A percentile compares a stretch with the other conserved stretches of the same genome.
These are phyloP conservation scores for Backusella parvicylindrica DNA, from an alignment of 192 early-diverging fungal species.

Conservation along the genomic window DNA sequence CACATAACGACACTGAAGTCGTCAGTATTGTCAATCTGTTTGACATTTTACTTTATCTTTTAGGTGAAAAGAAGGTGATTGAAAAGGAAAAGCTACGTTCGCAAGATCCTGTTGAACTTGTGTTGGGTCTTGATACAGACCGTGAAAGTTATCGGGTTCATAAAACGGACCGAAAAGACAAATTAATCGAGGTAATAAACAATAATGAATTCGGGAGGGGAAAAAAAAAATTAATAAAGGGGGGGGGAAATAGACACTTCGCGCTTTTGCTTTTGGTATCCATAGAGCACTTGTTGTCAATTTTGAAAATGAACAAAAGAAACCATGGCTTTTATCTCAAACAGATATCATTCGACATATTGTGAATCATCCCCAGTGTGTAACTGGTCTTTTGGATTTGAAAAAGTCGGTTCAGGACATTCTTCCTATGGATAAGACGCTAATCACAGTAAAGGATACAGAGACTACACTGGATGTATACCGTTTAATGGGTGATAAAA, in stretches of 20 bases:
- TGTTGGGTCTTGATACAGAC: constrained; percentile 42
- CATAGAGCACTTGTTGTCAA: constrained; percentile 60
- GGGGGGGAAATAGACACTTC: constrained; percentile 22
- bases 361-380: constrained; percentile 33
- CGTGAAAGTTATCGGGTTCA: constrained; percentile 41
- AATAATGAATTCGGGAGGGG: not conserved
- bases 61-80: constrained; percentile 20
- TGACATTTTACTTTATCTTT: constrained; percentile 49
- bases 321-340: constrained; percentile 55
- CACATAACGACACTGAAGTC: constrained; percentile 41
- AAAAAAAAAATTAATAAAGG: not conserved
- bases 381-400: constrained; percentile 34
- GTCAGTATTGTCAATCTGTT: constrained; percentile 51
- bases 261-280: constrained; percentile 50
- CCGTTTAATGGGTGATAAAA: constrained; percentile 45
- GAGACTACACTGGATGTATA: constrained; percentile 52
- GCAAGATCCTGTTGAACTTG: constrained; percentile 35
- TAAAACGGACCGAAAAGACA: constrained; percentile 30
- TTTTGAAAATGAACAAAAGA: constrained; percentile 19
- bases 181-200: constrained; percentile 22
- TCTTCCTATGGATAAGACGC: constrained; percentile 7
- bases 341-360: constrained; percentile 57
- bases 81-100: constrained; percentile 25
- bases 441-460: constrained; percentile 38
- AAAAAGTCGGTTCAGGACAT: constrained; percentile 34